Conservation (phyloP, 805 yeast genomes). For the Barnettozyma sp. region DNA sequence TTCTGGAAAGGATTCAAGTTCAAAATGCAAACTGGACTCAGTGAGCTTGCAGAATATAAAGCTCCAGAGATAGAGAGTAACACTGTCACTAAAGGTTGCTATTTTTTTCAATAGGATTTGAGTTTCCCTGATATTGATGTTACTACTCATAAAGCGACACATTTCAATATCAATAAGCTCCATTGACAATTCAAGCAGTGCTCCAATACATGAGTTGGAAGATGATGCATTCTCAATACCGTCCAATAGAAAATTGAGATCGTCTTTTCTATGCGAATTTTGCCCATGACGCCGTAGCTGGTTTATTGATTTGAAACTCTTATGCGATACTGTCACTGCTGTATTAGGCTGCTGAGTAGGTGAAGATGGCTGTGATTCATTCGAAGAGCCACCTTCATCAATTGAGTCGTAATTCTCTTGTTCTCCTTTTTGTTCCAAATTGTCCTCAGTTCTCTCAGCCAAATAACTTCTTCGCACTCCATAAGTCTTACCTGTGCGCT, state of each 20-base stretch:
- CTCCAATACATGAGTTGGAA: background rate
- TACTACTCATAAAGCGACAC: constrained; percentile 10
- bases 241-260: constrained; percentile 28
- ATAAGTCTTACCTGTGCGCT: constrained; percentile 21
- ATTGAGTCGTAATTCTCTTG: constrained; percentile 11
- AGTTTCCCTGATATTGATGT: constrained; percentile 9
- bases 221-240: constrained; percentile 11
- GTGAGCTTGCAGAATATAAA: constrained; percentile 16
- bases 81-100: background rate
- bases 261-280: constrained; percentile 29
- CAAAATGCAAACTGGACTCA: constrained; percentile 4
- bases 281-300: constrained; percentile 31
- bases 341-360: constrained; percentile 3
- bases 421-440: constrained; percentile 11
- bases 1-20: background rate
- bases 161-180: constrained; percentile 22
- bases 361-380: background rate
- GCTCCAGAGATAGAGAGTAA: constrained; percentile 13
- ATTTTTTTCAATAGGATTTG: constrained; percentile 8
- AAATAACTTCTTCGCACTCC: constrained; percentile 26
- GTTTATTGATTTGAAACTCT: constrained; percentile 19
- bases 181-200: constrained; percentile 24
- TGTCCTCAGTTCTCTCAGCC: constrained; percentile 17
- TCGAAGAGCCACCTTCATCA: constrained; percentile 1
- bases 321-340: too few species aligned